phyloP scores from a whole-genome alignment of 2,329 filamentous ascomycete genomes.

The Cryphonectria naterciae region DNA sequence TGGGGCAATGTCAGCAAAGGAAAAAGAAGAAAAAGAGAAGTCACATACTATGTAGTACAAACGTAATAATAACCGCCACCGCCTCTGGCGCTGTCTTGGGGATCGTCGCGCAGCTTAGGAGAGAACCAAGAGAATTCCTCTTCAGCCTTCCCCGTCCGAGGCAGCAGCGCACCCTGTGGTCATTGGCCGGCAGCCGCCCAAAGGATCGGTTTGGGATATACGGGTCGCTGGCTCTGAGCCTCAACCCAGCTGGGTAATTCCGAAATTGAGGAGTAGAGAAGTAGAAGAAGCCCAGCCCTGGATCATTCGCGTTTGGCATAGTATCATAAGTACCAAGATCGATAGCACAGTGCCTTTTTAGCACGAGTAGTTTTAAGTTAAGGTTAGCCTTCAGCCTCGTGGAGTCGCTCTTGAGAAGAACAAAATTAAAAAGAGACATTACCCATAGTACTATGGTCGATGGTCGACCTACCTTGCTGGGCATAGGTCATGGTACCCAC shows the following conservation, averaged over 20 bases:
- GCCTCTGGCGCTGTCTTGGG: not conserved
- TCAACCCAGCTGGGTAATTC: not conserved
- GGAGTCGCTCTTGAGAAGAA: not conserved
- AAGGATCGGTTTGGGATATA: constrained; percentile 4
- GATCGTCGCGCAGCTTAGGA: not conserved
- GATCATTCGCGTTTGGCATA: not conserved
- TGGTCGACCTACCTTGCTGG: not conserved
- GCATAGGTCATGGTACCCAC: not conserved
- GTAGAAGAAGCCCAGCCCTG: not conserved
- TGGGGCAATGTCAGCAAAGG: not conserved
- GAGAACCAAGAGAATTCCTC: not conserved
- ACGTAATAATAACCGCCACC: not conserved
- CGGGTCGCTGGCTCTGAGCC: not conserved
- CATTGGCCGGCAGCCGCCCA: constrained; percentile 1
- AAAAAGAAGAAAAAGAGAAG: not conserved
- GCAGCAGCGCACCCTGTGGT: not conserved
- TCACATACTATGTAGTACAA: not conserved
- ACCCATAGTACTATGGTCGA: not conserved
- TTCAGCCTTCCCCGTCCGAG: not conserved
- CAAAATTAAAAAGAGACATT: not conserved
- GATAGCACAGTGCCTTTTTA: not conserved
- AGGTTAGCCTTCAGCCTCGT: not conserved
- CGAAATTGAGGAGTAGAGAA: not conserved
- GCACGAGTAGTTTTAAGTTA: not conserved
- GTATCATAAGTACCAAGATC: not conserved